phyloP scores from a whole-genome alignment of 176 grass and related monocot species.

The Cocos nucifera region DNA sequence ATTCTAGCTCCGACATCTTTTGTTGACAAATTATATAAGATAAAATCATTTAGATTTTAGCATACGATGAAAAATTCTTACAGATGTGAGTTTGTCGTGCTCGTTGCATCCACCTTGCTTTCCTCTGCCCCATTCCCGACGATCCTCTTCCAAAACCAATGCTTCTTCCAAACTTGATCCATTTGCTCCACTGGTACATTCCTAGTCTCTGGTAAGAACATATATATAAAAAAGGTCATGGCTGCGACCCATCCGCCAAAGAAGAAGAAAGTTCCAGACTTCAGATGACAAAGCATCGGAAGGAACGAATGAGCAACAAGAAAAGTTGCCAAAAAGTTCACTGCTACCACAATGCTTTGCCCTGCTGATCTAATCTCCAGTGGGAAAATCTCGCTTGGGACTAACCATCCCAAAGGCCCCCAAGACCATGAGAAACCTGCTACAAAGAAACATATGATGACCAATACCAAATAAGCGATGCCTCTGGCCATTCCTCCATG shows the following conservation, averaged over 20 bases:
- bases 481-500: conserved; percentile 35
- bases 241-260: conserved; percentile 44
- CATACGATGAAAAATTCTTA: no score
- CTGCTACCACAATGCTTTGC: conserved; percentile 66
- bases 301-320: conserved; percentile 56
- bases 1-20: no score
- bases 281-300: conserved; percentile 41
- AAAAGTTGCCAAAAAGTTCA: conserved; percentile 55
- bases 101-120: background rate
- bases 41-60: no score
- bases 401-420: conserved; percentile 62
- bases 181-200: conserved; percentile 71
- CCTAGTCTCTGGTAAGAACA: conserved; percentile 70
- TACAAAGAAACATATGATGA: conserved; percentile 53
- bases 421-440: conserved; percentile 70
- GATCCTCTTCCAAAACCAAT: conserved; percentile 70
- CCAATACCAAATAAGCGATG: conserved; percentile 44
- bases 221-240: conserved; percentile 50
- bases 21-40: no score
- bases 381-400: conserved; percentile 57
- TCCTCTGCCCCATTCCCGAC: conserved; percentile 23
- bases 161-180: conserved; percentile 54
- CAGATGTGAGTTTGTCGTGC: no score
- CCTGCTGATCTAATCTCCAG: conserved; percentile 68
- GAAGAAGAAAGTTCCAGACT: conserved; percentile 52